Evolutionary conservation across 306 rosid genomes (phyloP).

Genomic region (Datisca glomerata): DNA sequence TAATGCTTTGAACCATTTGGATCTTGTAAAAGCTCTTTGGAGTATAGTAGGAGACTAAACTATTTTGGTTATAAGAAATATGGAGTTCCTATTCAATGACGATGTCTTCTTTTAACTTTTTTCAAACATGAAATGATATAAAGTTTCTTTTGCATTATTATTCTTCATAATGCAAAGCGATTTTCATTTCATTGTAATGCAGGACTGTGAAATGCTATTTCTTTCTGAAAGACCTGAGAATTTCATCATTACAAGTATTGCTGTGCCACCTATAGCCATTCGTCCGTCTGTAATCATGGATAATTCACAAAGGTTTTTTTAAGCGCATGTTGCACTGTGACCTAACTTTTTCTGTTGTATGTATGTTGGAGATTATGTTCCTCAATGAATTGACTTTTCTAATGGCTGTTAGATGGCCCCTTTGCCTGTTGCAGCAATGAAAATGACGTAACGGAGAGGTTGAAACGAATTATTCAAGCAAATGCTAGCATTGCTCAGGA

Average conservation of each 20-base stretch:
- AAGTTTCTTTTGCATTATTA: not conserved
- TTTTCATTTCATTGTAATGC: conserved; percentile 21
- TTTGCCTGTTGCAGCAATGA: conserved; percentile 61
- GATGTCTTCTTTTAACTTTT: too few relatives aligned
- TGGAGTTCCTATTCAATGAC: too few relatives aligned
- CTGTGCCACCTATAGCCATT: conserved; percentile 79
- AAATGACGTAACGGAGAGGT: conserved; percentile 84
- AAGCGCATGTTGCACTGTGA: conserved; percentile 3
- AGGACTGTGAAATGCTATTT: conserved; percentile 83
- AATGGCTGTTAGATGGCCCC: conserved; percentile 9
- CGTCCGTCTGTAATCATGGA: conserved; percentile 90
- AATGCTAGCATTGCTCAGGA: conserved; percentile 47
- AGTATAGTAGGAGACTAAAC: too few relatives aligned
- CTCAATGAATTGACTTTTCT: too few relatives aligned
- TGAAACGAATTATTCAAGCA: conserved; percentile 48
- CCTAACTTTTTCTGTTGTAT: too few relatives aligned
- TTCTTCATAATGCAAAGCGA: conserved; percentile 1
- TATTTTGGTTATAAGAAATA: too few relatives aligned
- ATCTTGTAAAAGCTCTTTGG: conserved; percentile 1
- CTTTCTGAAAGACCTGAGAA: conserved; percentile 78
- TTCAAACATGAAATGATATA: too few relatives aligned
- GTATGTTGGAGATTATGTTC: too few relatives aligned
- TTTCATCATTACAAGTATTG: conserved; percentile 42
- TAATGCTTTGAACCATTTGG: conserved; percentile 14
- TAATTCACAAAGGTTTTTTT: conserved; percentile 57